Evolutionary conservation across 2,329 filamentous ascomycete species (phyloP).

Genomic region (Phaeosphaeria sp.): DNA sequence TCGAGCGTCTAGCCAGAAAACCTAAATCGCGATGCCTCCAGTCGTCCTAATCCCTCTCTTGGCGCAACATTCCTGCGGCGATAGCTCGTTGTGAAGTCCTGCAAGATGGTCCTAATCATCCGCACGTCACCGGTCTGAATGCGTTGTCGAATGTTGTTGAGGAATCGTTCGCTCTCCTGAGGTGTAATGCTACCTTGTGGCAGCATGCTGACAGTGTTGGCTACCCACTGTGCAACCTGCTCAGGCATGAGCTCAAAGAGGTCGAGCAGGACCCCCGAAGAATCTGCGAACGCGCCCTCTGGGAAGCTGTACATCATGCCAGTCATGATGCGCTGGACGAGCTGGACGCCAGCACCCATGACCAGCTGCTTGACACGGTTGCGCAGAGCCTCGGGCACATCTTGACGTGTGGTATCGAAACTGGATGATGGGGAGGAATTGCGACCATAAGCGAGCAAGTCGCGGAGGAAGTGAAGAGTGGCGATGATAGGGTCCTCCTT

Average conservation of each 20-base stretch:
- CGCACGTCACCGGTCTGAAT: conserved; percentile 73
- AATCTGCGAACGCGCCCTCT: conserved; percentile 92
- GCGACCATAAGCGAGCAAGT: conserved; percentile 87
- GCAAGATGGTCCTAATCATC: conserved; percentile 83
- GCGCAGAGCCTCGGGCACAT: conserved; percentile 73
- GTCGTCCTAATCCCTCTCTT: conserved; percentile 82
- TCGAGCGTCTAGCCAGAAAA: conserved; percentile 59
- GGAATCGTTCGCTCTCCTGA: conserved; percentile 79
- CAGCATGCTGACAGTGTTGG: conserved; percentile 81
- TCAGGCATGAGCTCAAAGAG: conserved; percentile 86
- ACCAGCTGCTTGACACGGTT: conserved; percentile 76
- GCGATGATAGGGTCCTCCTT: conserved; percentile 91
- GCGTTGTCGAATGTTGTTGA: conserved; percentile 80
- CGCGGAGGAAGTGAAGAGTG: conserved; percentile 88
- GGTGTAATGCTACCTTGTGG: conserved; percentile 76
- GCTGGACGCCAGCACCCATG: conserved; percentile 71
- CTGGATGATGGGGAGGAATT: conserved; percentile 69
- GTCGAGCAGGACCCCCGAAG: conserved; percentile 87
- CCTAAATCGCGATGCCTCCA: conserved; percentile 87
- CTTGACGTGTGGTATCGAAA: conserved; percentile 65
- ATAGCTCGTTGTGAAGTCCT: conserved; percentile 97
- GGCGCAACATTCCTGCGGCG: conserved; percentile 94
- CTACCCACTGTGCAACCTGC: conserved; percentile 82
- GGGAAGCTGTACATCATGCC: conserved; percentile 99
- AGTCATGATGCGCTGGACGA: conserved; percentile 89